Base-by-base conservation (phyloP, 2,329 filamentous ascomycete species). In the Xylariaceae sp. region DNA sequence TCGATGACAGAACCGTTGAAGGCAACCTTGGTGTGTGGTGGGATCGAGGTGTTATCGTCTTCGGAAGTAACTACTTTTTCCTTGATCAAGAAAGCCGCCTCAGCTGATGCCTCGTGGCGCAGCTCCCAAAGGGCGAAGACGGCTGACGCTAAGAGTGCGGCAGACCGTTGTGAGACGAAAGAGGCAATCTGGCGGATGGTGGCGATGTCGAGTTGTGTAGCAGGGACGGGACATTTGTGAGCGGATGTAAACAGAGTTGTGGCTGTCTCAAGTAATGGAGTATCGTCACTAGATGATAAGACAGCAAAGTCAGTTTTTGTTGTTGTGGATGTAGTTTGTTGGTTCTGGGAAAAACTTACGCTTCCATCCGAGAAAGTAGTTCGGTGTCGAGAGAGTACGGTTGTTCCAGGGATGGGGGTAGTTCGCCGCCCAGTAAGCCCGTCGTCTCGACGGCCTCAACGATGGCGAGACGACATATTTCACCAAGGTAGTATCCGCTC, bases 1-100 rank as follows among this genome's bases (percentile, higher is more conserved):
- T 91, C 86, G 41, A 91, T 82, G 40, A 92, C 85, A 22, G 83
- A 86, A 36, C 87, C 87, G 59, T 88, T 90, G 66, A 85, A 91
- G 3, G 85, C 85, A n/a, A 92, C 79, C 2, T 78, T 74, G 3
- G 79, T 82, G 45, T 69, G 67, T 25, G 62, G 59, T 6, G 75
- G 60, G 22, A 16, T 32, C 4, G 61, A 56, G 5, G 75, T 58
- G 35, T 69, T 64, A 32, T 52, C 49, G 20, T 49, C 52, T 25
- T 33, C 41, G 22, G 5, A 21, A 8, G 21, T n/a, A 6, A 35
- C 22, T 23, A 40, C 45, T 39, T 60, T 67, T 54, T 82, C 79
- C 1, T 77, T 68, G 27, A 75, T 73, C 8, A 60, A 56, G 14
- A 57, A 47, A 21, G 58, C 53, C 48, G 64, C 66, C 21, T 69